Percentiles rank a stretch among this genome's conserved stretches.
Evolutionary conservation across 1,139 yeast species (phyloP).

Genomic region (Saccharomyces hybrid): DNA sequence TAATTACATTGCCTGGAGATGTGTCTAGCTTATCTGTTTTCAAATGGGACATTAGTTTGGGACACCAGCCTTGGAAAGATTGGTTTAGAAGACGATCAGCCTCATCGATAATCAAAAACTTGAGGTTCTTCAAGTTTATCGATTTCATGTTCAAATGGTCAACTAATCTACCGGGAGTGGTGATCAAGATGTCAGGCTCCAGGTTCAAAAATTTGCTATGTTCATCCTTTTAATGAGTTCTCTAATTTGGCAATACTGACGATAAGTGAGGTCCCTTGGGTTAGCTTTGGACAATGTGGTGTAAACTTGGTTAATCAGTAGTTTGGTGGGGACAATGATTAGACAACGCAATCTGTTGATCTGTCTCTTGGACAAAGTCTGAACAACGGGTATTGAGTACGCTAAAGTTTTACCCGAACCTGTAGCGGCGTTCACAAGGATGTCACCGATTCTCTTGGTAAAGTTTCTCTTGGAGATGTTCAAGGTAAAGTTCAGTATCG

Average conservation of each 20-base stretch:
- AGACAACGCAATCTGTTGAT: conserved; percentile 74
- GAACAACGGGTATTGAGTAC: conserved; percentile 75
- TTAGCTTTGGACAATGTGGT: conserved; percentile 51
- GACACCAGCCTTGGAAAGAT: conserved; percentile 89
- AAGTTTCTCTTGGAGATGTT: conserved; percentile 31
- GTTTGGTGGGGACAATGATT: conserved; percentile 82
- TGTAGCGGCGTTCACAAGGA: conserved; percentile 86
- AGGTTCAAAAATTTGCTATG: conserved; percentile 39
- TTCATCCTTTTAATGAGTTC: conserved; percentile 60
- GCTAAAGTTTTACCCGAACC: conserved; percentile 97
- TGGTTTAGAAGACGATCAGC: conserved; percentile 90
- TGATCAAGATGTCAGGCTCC: conserved; percentile 71
- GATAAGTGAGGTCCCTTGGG: conserved; percentile 62
- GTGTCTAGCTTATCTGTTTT: conserved; percentile 27
- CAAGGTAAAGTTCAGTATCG: conserved; percentile 21
- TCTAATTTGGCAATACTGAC: conserved; percentile 53
- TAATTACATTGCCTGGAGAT: conserved; percentile 37
- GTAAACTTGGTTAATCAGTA: conserved; percentile 75
- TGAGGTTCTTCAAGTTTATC: conserved; percentile 42
- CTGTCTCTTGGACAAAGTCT: conserved; percentile 51
- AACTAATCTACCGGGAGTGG: conserved; percentile 92
- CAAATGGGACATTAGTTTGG: conserved; percentile 46
- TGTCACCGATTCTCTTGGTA: conserved; percentile 48
- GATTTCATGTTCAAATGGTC: conserved; percentile 58
- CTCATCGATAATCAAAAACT: conserved; percentile 80